Conservation (phyloP, 257 asterid species). For the Jaltomata sinuosa region DNA sequence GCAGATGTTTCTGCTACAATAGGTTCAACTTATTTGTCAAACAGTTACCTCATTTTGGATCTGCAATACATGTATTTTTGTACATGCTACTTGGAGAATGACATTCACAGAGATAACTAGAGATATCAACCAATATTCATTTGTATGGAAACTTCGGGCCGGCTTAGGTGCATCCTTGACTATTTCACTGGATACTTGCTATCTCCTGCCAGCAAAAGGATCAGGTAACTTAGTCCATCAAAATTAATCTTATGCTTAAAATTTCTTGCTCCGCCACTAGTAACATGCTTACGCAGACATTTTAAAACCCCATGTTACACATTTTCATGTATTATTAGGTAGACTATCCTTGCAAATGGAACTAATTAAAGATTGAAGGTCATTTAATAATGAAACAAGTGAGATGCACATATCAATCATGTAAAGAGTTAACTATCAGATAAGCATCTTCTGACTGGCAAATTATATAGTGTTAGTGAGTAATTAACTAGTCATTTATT, state of each 20-base stretch:
- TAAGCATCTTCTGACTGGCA: neutral
- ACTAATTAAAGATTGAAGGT: neutral
- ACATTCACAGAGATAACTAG: neutral
- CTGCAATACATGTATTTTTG: neutral
- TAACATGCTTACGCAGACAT: neutral
- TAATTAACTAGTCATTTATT: neutral
- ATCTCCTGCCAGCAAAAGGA: neutral
- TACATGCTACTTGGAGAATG: neutral
- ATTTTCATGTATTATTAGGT: neutral
- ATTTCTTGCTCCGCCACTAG: neutral
- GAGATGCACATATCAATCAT: neutral
- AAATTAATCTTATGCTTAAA: neutral
- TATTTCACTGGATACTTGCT: neutral
- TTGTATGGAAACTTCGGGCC: neutral
- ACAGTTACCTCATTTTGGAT: neutral
- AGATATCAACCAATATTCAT: neutral
- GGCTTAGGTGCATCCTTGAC: neutral
- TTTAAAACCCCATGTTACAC: neutral
- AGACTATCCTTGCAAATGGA: neutral
- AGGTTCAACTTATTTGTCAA: constrained; percentile 13
- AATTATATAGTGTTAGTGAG: neutral
- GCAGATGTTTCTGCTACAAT: neutral
- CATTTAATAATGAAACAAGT: neutral
- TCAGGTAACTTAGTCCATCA: neutral
- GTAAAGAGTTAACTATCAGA: neutral